phyloP scores from a whole-genome alignment of 2,329 filamentous ascomycete genomes.

The Stachybotrys chartarum region DNA sequence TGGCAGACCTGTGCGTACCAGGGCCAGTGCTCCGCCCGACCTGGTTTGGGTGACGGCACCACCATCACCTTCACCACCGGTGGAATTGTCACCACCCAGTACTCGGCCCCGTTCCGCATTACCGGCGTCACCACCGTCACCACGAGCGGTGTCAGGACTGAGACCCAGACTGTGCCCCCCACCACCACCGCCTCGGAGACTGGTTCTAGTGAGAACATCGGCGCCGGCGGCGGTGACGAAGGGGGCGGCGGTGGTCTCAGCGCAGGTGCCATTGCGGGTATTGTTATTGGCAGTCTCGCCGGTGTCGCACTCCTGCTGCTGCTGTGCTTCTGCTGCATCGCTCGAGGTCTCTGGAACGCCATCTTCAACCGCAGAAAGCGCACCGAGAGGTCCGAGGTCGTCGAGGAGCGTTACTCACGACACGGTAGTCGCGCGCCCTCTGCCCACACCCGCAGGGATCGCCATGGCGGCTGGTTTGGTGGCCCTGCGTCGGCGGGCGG shows the following conservation, averaged over 20 bases:
- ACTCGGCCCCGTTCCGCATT: constrained; percentile 44
- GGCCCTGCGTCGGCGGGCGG: constrained; percentile 31
- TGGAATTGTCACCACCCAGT: constrained; percentile 46
- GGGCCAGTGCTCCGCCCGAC: constrained; percentile 51
- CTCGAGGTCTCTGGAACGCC: constrained; percentile 54
- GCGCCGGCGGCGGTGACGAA: constrained; percentile 28
- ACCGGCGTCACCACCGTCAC: constrained; percentile 48
- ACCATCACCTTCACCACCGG: constrained; percentile 37
- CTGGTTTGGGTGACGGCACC: constrained; percentile 34
- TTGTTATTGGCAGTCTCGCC: constrained; percentile 66
- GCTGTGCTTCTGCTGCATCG: constrained; percentile 69
- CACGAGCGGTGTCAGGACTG: constrained; percentile 42
- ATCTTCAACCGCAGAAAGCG: constrained; percentile 54
- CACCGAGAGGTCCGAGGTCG: constrained; percentile 50
- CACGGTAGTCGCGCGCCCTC: constrained; percentile 34
- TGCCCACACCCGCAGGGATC: constrained; percentile 40
- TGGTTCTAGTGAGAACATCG: constrained; percentile 36
- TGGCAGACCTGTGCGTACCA: constrained; percentile 58
- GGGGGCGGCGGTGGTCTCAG: constrained; percentile 43
- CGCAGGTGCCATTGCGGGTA: constrained; percentile 70
- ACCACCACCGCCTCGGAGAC: constrained; percentile 29
- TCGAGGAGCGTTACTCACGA: constrained; percentile 55
- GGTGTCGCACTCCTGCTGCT: constrained; percentile 61
- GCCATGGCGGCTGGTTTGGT: constrained; percentile 51
- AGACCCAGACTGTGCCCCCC: constrained; percentile 44